Percentiles rank a stretch among this genome's conserved stretches.
phyloP scores from a whole-genome alignment of 208 protist species.

The Crithidia bombi region DNA sequence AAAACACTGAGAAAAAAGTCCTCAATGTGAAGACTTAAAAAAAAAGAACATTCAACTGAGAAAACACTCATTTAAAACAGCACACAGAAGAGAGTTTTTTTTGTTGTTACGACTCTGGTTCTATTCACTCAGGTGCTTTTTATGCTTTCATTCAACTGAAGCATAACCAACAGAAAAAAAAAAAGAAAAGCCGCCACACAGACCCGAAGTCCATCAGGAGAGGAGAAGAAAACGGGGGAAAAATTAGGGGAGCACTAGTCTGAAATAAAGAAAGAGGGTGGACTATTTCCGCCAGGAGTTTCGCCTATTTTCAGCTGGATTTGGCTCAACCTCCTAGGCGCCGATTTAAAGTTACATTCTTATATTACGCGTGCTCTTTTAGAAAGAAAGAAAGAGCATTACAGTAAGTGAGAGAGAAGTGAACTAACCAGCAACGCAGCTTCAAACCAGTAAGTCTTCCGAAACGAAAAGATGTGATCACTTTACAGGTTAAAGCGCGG shows the following conservation, averaged over 20 bases:
- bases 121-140: slow-evolving; percentile 2
- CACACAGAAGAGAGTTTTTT: not conserved
- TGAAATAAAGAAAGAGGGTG: slow-evolving; percentile 10
- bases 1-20: not conserved
- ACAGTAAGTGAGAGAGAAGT: not conserved
- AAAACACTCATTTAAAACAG: not conserved
- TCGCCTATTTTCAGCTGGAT: slow-evolving; percentile 30
- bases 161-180: slow-evolving; percentile 9
- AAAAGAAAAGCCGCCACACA: not conserved
- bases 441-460: not conserved
- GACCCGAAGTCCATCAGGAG: not conserved
- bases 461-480: slow-evolving; percentile 1
- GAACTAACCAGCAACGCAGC: not conserved
- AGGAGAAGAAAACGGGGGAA: slow-evolving; percentile 13
- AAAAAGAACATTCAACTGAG: slow-evolving; percentile 13
- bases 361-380: not conserved
- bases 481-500: not conserved
- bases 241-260: not conserved
- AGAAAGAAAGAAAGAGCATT: slow-evolving; percentile 7
- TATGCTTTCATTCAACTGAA: slow-evolving; percentile 13
- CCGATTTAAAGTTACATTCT: slow-evolving; percentile 2
- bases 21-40: no score
- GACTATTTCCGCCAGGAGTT: slow-evolving; percentile 11
- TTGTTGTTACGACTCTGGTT: not conserved
- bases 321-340: slow-evolving; percentile 16